Evolutionary conservation across 495 filamentous ascomycete genomes (phyloP).

Genomic region (Hypoxylon fragiforme): DNA sequence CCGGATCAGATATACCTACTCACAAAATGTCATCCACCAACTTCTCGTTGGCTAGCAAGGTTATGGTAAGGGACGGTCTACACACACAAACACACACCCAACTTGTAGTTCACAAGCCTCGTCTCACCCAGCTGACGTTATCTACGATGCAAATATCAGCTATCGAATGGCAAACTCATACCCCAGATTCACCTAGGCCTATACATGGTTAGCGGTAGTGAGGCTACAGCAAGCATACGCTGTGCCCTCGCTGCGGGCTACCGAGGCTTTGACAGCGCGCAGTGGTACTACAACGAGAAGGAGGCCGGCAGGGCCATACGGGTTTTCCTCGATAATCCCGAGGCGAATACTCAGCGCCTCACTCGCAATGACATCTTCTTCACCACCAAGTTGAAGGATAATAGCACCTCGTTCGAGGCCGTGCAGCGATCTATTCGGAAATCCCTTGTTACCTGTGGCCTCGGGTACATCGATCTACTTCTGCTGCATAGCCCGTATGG

Average conservation of each 20-base stretch:
- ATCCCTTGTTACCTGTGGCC: constrained; percentile 55
- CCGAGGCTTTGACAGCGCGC: constrained; percentile 62
- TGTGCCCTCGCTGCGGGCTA: constrained; percentile 55
- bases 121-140: constrained; percentile 33
- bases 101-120: background rate
- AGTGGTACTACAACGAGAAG: constrained; percentile 65
- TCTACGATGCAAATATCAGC: constrained; percentile 38
- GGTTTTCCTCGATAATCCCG: constrained; percentile 47
- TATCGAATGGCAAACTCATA: constrained; percentile 62
- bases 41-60: constrained; percentile 22
- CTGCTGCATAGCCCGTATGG: constrained; percentile 69
- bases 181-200: constrained; percentile 69
- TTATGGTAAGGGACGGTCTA: constrained; percentile 16
- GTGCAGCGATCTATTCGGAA: constrained; percentile 59
- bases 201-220: constrained; percentile 60
- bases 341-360: constrained; percentile 45
- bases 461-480: constrained; percentile 74
- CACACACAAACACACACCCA: background rate
- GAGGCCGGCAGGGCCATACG: constrained; percentile 62
- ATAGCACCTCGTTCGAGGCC: constrained; percentile 56
- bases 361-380: constrained; percentile 65
- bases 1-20: too few relatives aligned
- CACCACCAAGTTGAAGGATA: constrained; percentile 66
- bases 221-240: constrained; percentile 51
- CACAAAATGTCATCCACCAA: constrained; percentile 13